Base-by-base conservation (phyloP, 1,139 yeast genomes). In the Lodderomyces margitis region DNA sequence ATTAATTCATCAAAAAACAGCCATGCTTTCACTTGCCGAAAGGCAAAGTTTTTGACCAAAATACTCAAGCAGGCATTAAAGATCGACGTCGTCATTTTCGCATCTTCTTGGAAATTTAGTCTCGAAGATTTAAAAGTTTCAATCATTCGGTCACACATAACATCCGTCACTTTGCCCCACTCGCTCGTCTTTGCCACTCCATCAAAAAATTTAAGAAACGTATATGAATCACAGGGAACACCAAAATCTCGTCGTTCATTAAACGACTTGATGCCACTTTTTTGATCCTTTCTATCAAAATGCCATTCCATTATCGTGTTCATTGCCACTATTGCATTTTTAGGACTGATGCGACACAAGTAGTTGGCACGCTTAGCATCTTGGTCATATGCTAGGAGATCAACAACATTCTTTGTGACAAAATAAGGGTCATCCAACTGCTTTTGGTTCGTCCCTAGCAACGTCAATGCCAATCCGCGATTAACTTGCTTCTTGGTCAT, bases 201-300 rank as follows among this genome's bases (percentile, higher is more conserved):
- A 43, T 74, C 68, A 47, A 83, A 80, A 4, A 83, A 53, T 3
- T 80, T 74, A 2, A 81, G 74, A 45, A 75, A 67, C 1, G 85
- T 74, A 37, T 77, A 75, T 16, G 75, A 73, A 50, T 81, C 78
- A 4, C 70, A 61, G 1, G 74, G 72, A 15, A 81, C 71, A 1
- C 75, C 75, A 80, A 85, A 77, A 53, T 81, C 82, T 50, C 78
- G 80, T 39, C 87, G 66, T 58, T 75, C 73, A 44, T 71, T 69
- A 45, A 73, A 70, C 21, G 76, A 48, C 37, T 74, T 75, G 34
- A 82, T 47, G 0, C 83, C 85, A 12, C 48, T 58, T 28, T 62
- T 60, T 3, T 72, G 62, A 33, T 71, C 71, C 3, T 66, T 68
- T 6, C 64, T 58, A 6, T 61, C 59, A 10, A 81, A 58, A 27